Evolutionary conservation across 805 yeast genomes (phyloP), one percentile per base, ranked within the genome.

Genomic region (Zygosaccharomyces pseudorouxii): DNA sequence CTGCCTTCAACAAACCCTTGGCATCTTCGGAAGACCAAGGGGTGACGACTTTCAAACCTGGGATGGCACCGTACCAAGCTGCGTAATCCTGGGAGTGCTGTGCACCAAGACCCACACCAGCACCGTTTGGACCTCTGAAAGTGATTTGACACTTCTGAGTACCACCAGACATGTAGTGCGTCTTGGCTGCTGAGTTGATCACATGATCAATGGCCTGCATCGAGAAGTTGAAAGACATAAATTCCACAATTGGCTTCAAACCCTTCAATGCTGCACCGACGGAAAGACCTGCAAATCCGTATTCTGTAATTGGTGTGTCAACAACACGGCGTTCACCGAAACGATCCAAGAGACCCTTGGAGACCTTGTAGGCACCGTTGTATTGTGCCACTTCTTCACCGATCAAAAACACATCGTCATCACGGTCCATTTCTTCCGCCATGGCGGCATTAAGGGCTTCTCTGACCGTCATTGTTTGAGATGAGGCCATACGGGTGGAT

Each of bases 331-430:
- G 81, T 68, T 89, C 96, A 55, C 97, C 97, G 63, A 89, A 90
- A 69, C 95, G 81, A 72, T 93, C 99, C 64, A 93, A 78, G 56
- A 93, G 79, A 30, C 99, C 99, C 68, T 95, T 84, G 55, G 98
- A 86, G 55, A 93, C 85, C 77, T 93, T 93, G 77, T 93, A 93
- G 52, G 99, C 99, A 76, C 99, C 99, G 69, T 93, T 90, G 75
- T 93, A 93, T 72, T 92, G 98, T 39, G 96, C 99, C 57, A 93
- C 99, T 73, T 93, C 99, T 76, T 93, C 99, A 72, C 99, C 99
- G 80, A 93, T 86, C 60, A 93, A 71, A 77, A 89, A 93, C 39
- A 93, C 98, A 59, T 80, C 84, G 58, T 89, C 93, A 69, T 93
- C 97, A 59, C 92, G 80, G 75, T 92, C 98, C 76, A 93, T 78